Conservation (phyloP, 306 rosid genomes). For the Rubus idaeus region DNA sequence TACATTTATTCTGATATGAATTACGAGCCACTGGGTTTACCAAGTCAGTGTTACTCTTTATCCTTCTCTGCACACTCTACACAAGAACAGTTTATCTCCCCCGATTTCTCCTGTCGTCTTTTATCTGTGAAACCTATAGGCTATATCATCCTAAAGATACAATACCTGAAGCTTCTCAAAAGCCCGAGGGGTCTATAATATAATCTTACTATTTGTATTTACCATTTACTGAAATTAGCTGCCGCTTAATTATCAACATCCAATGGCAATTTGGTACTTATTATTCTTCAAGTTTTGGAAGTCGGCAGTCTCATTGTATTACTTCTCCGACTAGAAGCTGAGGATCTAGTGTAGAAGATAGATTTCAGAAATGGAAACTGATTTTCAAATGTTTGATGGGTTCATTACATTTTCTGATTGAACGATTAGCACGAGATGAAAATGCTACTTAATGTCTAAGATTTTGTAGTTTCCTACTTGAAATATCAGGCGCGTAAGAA, state of each 20-base stretch:
- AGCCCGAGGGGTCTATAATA: background rate
- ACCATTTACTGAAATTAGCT: background rate
- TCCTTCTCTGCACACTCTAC: background rate
- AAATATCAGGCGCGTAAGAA: background rate
- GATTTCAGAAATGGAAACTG: background rate
- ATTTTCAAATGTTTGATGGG: constrained; percentile 8
- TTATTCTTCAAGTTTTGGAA: background rate
- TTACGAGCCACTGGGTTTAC: background rate
- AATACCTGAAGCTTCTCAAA: background rate
- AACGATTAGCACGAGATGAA: background rate
- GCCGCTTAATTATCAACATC: background rate
- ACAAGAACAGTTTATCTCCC: background rate
- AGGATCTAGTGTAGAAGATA: background rate
- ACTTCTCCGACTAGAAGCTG: background rate
- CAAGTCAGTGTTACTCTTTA: background rate
- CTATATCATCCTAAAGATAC: background rate
- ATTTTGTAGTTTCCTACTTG: background rate
- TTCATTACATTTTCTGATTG: background rate
- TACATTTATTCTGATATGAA: background rate
- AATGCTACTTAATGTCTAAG: background rate
- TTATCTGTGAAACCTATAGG: background rate
- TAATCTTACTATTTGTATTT: background rate
- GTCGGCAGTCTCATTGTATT: background rate
- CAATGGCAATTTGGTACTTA: background rate
- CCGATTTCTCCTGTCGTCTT: background rate